Evolutionary conservation across 108 stramenopile species (phyloP).

Genomic region (Skeletonema tropicum): DNA sequence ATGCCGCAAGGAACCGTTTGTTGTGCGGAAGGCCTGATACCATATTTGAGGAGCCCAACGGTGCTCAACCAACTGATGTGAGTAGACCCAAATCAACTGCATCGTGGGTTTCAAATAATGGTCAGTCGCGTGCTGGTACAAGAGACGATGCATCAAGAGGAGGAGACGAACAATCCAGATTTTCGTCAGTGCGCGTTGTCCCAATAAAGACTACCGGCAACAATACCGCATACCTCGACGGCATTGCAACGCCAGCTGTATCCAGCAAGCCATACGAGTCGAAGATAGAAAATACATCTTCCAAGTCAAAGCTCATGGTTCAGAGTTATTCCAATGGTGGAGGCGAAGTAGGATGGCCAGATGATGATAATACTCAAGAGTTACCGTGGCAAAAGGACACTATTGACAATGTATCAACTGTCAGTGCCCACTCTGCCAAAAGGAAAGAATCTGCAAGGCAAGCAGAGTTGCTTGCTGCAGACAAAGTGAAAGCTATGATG

Average conservation of each 20-base stretch:
- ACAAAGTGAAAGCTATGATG: slow-evolving; percentile 81
- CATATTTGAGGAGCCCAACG: slow-evolving; percentile 57
- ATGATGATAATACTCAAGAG: slow-evolving; percentile 36
- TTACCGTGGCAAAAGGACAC: slow-evolving; percentile 47
- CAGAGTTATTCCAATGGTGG: slow-evolving; percentile 4
- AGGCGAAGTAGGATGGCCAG: slow-evolving; percentile 36
- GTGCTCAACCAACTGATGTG: not conserved
- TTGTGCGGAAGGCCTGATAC: slow-evolving; percentile 70
- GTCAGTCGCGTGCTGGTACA: slow-evolving; percentile 7
- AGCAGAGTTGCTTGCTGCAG: slow-evolving; percentile 65
- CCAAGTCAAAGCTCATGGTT: slow-evolving; percentile 10
- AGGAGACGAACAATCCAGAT: not conserved
- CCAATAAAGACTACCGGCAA: slow-evolving; percentile 42
- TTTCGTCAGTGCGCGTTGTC: not conserved
- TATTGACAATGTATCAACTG: slow-evolving; percentile 18
- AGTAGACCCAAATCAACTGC: slow-evolving; percentile 14
- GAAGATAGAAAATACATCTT: slow-evolving; percentile 15
- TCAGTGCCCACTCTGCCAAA: slow-evolving; percentile 15
- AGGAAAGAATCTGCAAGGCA: slow-evolving; percentile 45
- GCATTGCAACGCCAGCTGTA: slow-evolving; percentile 67
- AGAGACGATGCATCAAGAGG: not conserved
- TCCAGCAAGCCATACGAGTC: slow-evolving; percentile 39
- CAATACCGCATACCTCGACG: slow-evolving; percentile 75
- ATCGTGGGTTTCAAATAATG: slow-evolving; percentile 11
- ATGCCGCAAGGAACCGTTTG: slow-evolving; percentile 38